Percentiles rank a stretch among this genome's conserved stretches.
These are phyloP conservation scores for Mortierella sp. DNA, from an alignment of 371 early-diverging fungal genomes.

Conservation along the genomic window DNA sequence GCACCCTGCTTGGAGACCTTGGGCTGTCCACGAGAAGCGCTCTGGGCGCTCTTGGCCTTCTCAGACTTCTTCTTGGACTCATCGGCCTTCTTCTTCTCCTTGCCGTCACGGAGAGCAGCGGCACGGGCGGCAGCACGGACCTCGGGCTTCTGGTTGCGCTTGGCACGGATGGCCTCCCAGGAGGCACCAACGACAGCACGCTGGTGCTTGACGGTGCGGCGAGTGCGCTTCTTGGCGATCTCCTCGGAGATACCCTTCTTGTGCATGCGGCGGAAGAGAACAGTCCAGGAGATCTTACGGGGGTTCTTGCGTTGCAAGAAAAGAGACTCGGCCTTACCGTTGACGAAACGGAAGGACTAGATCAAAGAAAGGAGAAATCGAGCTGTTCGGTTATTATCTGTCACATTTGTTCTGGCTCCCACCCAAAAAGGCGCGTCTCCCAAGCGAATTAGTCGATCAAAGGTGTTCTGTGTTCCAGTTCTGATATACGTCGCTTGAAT, in stretches of 20 bases:
- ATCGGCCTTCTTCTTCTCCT: conserved; percentile 88
- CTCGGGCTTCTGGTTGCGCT: conserved; percentile 95
- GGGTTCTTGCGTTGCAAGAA: conserved; percentile 97
- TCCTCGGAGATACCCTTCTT: conserved; percentile 98
- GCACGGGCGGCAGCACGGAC: conserved; percentile 93
- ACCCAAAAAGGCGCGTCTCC: no score
- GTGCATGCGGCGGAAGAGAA: conserved; percentile 96
- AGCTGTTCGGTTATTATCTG: not conserved
- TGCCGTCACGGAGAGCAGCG: conserved; percentile 86
- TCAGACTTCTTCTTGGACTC: conserved; percentile 87
- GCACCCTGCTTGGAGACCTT: conserved; percentile 91
- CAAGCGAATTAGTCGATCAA: no score
- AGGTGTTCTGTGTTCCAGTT: no score
- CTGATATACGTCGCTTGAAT: no score
- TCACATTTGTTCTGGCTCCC: no score
- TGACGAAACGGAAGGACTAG: conserved; percentile 94
- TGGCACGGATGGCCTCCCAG: conserved; percentile 94
- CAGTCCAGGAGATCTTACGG: conserved; percentile 97
- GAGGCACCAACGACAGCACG: conserved; percentile 96
- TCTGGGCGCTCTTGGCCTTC: conserved; percentile 60
- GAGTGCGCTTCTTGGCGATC: conserved; percentile 95
- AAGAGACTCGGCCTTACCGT: conserved; percentile 94
- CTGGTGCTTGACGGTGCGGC: conserved; percentile 94
- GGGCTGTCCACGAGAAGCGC: conserved; percentile 59
- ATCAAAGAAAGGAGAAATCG: not conserved